Base-by-base conservation (phyloP, 2,329 filamentous ascomycete species). In the Decorospora gaudefroyi region DNA sequence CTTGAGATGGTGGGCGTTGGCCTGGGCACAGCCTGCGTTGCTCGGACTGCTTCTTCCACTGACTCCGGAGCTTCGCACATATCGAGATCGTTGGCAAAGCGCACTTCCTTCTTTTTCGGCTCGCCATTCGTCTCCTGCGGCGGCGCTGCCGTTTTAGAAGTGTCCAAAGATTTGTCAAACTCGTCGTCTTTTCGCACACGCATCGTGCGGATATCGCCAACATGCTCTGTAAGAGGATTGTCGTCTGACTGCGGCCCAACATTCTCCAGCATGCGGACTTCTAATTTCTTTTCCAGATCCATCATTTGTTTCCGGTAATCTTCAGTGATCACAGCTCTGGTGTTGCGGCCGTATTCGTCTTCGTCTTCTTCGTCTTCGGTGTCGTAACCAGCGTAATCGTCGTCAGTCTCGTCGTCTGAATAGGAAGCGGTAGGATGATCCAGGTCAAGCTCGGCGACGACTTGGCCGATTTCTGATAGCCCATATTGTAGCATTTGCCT, bases 401-500 rank as follows among this genome's bases (percentile, higher is more conserved):
- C 70, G 12, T 69, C 65, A 10, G 57, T 57, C 25, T 79, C 75
- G 33, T 79, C 75, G 9, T 75, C 74, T n/a, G 77, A 75, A 16
- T 77, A 81, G 10, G 71, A 65, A 9, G 67, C 69, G 18, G 66
- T 75, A 12, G 76, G 76, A 47, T 91, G 85, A 51, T 95, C 89
- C 2, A 97, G 71, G 45, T 95, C 83, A 31, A 99, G 80, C 71
- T 97, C 90, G 11, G 93, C 93, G 11, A 99, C 93, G 2, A 99
- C 88, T 25, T 89, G 84, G 3, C 90, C 90, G 44, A 99, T 85
- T 68, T 97, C 92, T 30, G 86, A 85, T 70, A 96, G 75, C 49
- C 88, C 86, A 65, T 97, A 99, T 51, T 88, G 80, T 6, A 97
- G 78, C 91, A 99, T 97, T 62, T 96, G 85, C 44, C 85, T 82